phyloP scores from a whole-genome alignment of 139 green algal species.

The Chlorella sp. region DNA sequence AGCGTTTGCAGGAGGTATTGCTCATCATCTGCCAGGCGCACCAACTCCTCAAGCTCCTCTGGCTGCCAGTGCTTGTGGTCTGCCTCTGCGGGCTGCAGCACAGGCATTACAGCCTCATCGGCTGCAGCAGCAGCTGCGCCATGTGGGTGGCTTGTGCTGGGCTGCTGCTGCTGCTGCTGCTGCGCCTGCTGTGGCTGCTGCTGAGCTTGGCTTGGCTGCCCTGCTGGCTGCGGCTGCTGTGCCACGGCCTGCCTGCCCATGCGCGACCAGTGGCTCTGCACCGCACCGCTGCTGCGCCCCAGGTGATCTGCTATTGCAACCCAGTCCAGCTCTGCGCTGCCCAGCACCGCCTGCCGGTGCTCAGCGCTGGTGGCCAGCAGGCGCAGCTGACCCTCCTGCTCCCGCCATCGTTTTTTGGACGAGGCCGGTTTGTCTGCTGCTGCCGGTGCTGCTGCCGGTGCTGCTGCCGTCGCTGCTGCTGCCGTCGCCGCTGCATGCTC shows the following conservation, averaged over 20 bases:
- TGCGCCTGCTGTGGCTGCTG: neutral
- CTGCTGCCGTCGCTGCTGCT: neutral
- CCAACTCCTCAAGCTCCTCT: neutral
- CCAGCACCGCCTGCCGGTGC: neutral
- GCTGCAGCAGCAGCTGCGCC: neutral
- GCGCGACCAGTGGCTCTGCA: neutral
- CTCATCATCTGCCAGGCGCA: neutral
- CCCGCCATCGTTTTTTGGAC: neutral
- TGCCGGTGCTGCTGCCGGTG: neutral
- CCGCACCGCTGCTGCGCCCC: neutral
- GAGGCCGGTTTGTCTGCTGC: neutral
- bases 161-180: neutral
- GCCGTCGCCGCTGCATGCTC: neutral
- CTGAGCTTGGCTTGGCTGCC: neutral
- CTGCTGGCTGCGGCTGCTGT: neutral
- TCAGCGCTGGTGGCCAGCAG: neutral
- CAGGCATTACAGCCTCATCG: neutral
- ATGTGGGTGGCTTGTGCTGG: no score
- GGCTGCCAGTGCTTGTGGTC: neutral
- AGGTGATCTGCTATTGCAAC: neutral
- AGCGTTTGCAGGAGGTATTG: neutral
- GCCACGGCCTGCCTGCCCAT: neutral
- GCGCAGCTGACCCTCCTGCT: neutral
- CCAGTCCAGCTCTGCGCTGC: conserved; percentile 1
- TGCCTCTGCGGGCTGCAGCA: neutral